Base-by-base conservation (phyloP, 2,329 filamentous ascomycete species). In the Cercospora sp. region DNA sequence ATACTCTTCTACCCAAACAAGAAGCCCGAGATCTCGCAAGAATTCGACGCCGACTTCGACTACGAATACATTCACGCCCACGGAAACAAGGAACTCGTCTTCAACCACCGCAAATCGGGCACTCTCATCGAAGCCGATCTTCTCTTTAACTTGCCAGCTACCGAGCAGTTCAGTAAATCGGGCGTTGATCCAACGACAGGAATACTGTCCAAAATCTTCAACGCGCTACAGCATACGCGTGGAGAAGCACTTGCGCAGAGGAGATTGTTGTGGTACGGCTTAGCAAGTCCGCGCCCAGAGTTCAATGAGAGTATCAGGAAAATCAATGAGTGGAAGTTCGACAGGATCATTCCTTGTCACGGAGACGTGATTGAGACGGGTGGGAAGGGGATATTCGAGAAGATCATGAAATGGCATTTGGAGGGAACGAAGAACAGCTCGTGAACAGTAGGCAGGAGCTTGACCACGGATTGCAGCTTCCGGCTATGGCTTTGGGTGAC, bases 51-150 rank as follows among this genome's bases (percentile, higher is more conserved):
- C 13, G 93, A 98, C 73, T 97, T 98, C 77, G 89, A 92, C 40
- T 88, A 78, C 73, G 94, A 97, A 80, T 97, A 91, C 79, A 89
- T 97, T 66, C 86, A 91, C 74, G 87, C 87, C 3, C 89, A 98
- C 80, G 82, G 84, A 32, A 97, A 96, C 82, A 91, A 92, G 77
- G 95, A 99, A 81, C 82, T 98, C 32, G 93, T 95, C 28, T 93
- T 98, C 81, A 83, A 90, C 76, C 93, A 97, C 84, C 90, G 89
- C 78, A 93, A 92, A 0, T 89, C 91, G 12, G 83, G 84, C 66
- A 91, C 93, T 0, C 81, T 99, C 55, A 94, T 99, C 77, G 83
- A 97, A 81, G 95, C 93, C 5, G 95, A 99, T 79, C 81, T 98
- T 51, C 78, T 98, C 72, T 98, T 98, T 85, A 98, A 97, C 79